Conservation (phyloP, 2,329 filamentous ascomycete genomes). For the Tetracladium maxilliforme region DNA sequence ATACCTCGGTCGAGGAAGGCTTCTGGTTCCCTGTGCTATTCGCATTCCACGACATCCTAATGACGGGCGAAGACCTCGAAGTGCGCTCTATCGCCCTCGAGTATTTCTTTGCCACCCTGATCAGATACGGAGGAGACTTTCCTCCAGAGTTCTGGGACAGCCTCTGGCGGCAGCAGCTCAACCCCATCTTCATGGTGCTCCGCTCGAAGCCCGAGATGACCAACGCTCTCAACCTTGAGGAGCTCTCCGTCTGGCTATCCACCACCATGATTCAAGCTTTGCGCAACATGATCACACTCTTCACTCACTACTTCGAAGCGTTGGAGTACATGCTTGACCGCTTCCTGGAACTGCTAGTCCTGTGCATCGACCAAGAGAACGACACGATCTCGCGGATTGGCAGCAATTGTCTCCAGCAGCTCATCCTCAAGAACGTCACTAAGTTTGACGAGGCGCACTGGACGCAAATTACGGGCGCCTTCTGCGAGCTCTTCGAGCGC, state of each 20-base stretch:
- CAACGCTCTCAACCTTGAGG: conserved; percentile 89
- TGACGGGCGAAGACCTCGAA: conserved; percentile 97
- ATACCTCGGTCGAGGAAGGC: conserved; percentile 84
- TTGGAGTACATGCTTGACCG: conserved; percentile 96
- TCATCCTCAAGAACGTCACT: conserved; percentile 89
- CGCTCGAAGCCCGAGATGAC: conserved; percentile 94
- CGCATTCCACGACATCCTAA: conserved; percentile 95
- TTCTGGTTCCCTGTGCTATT: conserved; percentile 99
- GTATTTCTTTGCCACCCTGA: conserved; percentile 90
- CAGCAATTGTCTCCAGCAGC: conserved; percentile 92
- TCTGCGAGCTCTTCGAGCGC: conserved; percentile 87
- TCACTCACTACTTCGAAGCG: conserved; percentile 95
- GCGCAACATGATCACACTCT: conserved; percentile 95
- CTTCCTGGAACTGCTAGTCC: conserved; percentile 84
- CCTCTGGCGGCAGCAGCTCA: conserved; percentile 89
- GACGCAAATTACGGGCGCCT: conserved; percentile 87
- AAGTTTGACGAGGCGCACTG: conserved; percentile 84
- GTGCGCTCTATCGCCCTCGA: conserved; percentile 82
- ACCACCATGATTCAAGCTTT: conserved; percentile 99
- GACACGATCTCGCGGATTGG: conserved; percentile 96
- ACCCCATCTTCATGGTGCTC: conserved; percentile 96
- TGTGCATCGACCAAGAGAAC: conserved; percentile 98
- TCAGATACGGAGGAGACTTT: conserved; percentile 82
- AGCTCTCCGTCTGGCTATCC: conserved; percentile 94
- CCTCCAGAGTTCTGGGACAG: conserved; percentile 96